Evolutionary conservation across 176 grass and related monocot genomes (phyloP), one percentile per base, ranked within the genome.

Genomic region (Bonia amplexicaulis): DNA sequence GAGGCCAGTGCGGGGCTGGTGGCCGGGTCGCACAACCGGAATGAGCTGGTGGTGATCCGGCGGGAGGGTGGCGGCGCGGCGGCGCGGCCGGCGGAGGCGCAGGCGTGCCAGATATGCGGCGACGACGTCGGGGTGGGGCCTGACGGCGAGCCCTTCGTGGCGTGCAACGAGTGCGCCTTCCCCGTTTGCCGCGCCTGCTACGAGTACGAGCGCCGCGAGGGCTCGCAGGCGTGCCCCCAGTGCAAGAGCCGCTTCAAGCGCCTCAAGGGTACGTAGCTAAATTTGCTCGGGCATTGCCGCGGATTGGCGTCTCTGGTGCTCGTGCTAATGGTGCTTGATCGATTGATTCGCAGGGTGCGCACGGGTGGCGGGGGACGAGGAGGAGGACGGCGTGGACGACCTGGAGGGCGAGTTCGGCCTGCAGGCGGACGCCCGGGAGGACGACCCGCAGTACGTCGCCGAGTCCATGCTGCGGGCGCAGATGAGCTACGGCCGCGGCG

Each of bases 311-410:
- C 35, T 45, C 47, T 62, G 20, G 44, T 66, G 35, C 33, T 61
- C 13, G 14, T 15, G 14, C 62, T 65, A 33, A 65, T 65, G 62
- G 62, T 6, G 14, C 6, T 6, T 12, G 27, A 65, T 74, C 27
- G 22, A 3, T 60, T 61, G 11, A 22, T 26, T 27, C 12, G 61
- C 79, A 88, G 94, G 94, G 37, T 97, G 86, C 31, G 79, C 90
- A 17, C 87, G 94, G 12, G 94, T 97, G n/a, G 63, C 92, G 4
- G 94, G 94, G 6, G 92, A 97, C 35, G 94, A 97, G 73, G 94
- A 97, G 75, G 94, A 97, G 88, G 94, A 97, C 42, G 94, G 76
- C 59, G 87, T 92, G 23, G 92, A 97, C 59, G 92, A 97, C 81
- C 88, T 97, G 1, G 94, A 94, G 71, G 89, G 93, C 60, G 94